A percentile compares a stretch with the other conserved stretches of the same genome.
Evolutionary conservation across 805 yeast genomes (phyloP).

Genomic region (Kuraishia capsulata): DNA sequence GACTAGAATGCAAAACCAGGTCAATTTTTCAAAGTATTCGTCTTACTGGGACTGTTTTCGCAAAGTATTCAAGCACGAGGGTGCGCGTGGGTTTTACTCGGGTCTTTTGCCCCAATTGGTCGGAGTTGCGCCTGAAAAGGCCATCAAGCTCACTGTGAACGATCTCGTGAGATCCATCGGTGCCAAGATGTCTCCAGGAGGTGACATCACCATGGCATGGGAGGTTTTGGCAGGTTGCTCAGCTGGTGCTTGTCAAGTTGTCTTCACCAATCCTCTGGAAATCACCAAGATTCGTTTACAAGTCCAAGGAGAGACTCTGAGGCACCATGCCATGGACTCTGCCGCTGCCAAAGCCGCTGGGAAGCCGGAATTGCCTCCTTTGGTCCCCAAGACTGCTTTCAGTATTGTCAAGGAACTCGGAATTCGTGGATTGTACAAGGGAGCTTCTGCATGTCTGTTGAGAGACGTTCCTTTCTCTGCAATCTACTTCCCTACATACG

Average conservation of each 20-base stretch:
- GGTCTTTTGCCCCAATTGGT: conserved; percentile 91
- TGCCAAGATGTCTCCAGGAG: conserved; percentile 38
- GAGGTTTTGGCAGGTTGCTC: conserved; percentile 85
- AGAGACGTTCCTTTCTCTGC: conserved; percentile 97
- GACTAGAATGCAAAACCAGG: conserved; percentile 96
- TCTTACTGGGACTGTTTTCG: conserved; percentile 82
- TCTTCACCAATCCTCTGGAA: conserved; percentile 93
- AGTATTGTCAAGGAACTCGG: conserved; percentile 76
- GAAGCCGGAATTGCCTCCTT: conserved; percentile 16
- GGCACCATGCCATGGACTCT: conserved; percentile 24
- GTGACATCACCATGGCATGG: conserved; percentile 41
- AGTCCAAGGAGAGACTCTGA: conserved; percentile 69
- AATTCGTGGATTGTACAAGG: conserved; percentile 78
- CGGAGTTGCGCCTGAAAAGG: conserved; percentile 98
- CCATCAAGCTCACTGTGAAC: conserved; percentile 90
- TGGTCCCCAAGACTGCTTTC: conserved; percentile 46
- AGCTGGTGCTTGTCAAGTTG: conserved; percentile 95
- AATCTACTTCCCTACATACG: conserved; percentile 94
- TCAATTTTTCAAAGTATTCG: conserved; percentile 57
- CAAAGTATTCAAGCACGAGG: conserved; percentile 71
- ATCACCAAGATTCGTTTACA: conserved; percentile 92
- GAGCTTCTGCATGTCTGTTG: conserved; percentile 82
- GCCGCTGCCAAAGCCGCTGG: conserved; percentile 12
- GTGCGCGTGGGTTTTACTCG: conserved; percentile 77
- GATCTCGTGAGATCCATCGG: conserved; percentile 75